Base-by-base conservation (phyloP, 2,329 filamentous ascomycete species). In the Fusarium luffae region DNA sequence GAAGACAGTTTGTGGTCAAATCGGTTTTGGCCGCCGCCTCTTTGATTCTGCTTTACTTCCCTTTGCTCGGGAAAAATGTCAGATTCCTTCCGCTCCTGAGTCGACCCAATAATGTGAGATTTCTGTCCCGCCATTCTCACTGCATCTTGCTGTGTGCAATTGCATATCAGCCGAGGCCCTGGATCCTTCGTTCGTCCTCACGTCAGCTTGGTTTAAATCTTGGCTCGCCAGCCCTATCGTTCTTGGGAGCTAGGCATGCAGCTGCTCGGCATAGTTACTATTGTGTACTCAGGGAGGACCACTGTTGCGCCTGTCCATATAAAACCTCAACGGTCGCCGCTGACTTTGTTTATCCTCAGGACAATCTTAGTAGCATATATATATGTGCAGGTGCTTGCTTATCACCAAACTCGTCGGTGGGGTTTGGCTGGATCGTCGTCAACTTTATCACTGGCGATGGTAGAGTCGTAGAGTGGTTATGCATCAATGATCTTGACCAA, bases 201-300 rank as follows among this genome's bases (percentile, higher is more conserved):
- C 68, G 65, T 71, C 68, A 71, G 68, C 68, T 59, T 48, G 40
- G 32, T 19, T 48, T 47, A 42, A 40, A 37, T 25, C 54, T 46
- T 37, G 34, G 49, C 46, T 54, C 25, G 32, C 49, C 40, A 64
- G 59, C 52, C 63, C 54, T 59, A 41, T 37, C 59, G 18, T 34
- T 42, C 23, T 21, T 13, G 44, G 27, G 28, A 40, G 30, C 23
- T 41, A 46, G 21, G 47, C 32, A 21, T 54, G 37, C 28, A 41
- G 40, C n/a, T 49, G 34, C 58, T 43, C 8, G 21, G 18, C 21
- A 19, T 48, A 18, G 32, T 44, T 23, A 16, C 14, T 14, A 23
- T 42, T 58, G 16, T 32, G 18, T 37, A 37, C 23, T n/a, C 23
- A 19, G 27, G 23, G 13, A 51, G 23, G 13, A 51, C 6, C 23